These are phyloP conservation scores for Haematococcus sp. DNA, from an alignment of 139 green algal genomes.

Conservation along the genomic window DNA sequence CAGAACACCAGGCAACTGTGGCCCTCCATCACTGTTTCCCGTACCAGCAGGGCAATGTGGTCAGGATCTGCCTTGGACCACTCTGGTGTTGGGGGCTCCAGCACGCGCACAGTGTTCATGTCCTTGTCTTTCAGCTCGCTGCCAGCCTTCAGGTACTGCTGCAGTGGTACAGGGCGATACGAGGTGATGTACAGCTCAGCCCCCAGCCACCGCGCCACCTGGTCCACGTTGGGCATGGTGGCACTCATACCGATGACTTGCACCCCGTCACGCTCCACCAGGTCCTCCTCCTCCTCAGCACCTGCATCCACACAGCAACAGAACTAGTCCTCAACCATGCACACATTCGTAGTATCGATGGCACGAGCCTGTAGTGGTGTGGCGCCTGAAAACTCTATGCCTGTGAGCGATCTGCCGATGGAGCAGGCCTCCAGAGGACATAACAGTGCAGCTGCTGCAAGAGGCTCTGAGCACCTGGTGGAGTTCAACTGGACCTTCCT, in stretches of 20 bases:
- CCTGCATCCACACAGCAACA: neutral
- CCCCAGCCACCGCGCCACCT: conserved; percentile 83
- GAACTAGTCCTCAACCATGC: neutral
- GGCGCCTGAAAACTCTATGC: too few species aligned
- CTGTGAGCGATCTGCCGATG: too few species aligned
- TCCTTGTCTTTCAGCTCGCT: conserved; percentile 35
- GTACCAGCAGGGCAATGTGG: conserved; percentile 57
- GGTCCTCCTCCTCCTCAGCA: neutral
- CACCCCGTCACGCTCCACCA: conserved; percentile 22
- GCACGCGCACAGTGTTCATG: conserved; percentile 30
- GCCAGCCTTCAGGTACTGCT: conserved; percentile 66
- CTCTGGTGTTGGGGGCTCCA: conserved; percentile 20
- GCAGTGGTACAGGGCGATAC: conserved; percentile 84
- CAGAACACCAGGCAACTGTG: conserved; percentile 92
- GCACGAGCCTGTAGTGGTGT: too few species aligned
- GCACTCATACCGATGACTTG: conserved; percentile 97
- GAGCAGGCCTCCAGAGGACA: too few species aligned
- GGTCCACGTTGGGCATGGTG: conserved; percentile 87
- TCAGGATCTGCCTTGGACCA: conserved; percentile 57
- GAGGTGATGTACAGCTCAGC: conserved; percentile 81
- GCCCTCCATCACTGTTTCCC: conserved; percentile 60
- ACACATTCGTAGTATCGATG: too few species aligned
- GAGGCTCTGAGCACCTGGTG: too few species aligned
- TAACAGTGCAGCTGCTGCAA: too few species aligned
- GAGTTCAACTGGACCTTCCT: too few species aligned